Evolutionary conservation across 345 rosid species (phyloP).

Genomic region (Arabidopsis suecica): DNA sequence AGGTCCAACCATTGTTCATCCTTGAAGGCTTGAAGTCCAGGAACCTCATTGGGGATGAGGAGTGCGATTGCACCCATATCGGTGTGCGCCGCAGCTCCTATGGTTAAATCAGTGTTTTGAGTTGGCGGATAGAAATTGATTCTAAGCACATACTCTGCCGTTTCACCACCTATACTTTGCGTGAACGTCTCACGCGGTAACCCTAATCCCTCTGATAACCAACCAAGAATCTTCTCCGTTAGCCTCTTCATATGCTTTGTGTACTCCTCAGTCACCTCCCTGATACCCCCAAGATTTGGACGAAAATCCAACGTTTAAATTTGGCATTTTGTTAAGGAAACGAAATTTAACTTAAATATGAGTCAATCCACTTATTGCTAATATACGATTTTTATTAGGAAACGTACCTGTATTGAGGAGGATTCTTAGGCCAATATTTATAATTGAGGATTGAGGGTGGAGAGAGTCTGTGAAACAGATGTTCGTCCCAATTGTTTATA

Average conservation of each 20-base stretch:
- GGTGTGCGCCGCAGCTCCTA: neutral
- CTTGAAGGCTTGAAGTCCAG: conserved; percentile 14
- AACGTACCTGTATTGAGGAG: conserved; percentile 15
- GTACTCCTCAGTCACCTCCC: conserved; percentile 22
- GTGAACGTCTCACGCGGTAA: neutral
- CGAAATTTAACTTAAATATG: neutral
- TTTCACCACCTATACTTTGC: neutral
- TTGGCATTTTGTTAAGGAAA: neutral
- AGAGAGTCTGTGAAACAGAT: conserved; percentile 14
- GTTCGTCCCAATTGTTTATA: conserved; percentile 1
- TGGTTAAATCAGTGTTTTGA: neutral
- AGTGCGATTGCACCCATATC: conserved; percentile 17
- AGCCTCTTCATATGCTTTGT: neutral
- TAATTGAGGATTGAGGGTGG: conserved; percentile 6
- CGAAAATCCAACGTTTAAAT: neutral
- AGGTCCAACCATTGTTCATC: conserved; percentile 10
- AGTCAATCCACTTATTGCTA: neutral
- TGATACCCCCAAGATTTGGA: neutral
- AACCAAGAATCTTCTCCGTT: neutral
- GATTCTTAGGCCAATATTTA: conserved; percentile 15
- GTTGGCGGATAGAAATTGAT: neutral
- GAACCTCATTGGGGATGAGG: neutral
- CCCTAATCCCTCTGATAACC: conserved; percentile 3
- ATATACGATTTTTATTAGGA: neutral
- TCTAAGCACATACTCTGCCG: conserved; percentile 6